Evolutionary conservation across 495 filamentous ascomycete genomes (phyloP).

Genomic region (Cercophora scortea): DNA sequence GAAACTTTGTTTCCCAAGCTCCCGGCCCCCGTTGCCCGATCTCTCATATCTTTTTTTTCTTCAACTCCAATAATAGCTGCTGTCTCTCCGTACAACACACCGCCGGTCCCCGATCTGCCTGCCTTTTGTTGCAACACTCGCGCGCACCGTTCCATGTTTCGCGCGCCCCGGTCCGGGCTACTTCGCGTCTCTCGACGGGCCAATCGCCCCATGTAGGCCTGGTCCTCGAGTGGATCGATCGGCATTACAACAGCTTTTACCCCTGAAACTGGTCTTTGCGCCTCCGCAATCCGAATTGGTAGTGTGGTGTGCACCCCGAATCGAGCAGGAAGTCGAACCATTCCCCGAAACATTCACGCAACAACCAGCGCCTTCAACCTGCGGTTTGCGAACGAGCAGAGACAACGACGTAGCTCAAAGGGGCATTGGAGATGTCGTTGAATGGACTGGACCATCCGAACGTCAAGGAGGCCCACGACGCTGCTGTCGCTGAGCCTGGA

Average conservation of each 20-base stretch:
- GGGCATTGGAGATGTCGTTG: conserved; percentile 67
- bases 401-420: conserved; percentile 3
- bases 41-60: background rate
- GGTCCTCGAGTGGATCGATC: background rate
- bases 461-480: conserved; percentile 78
- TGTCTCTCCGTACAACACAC: background rate
- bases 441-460: conserved; percentile 85
- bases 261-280: background rate
- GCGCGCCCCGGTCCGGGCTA: conserved; percentile 8
- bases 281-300: background rate
- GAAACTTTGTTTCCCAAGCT: background rate
- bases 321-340: background rate
- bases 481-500: conserved; percentile 72
- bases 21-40: background rate
- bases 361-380: conserved; percentile 8
- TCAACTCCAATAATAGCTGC: background rate
- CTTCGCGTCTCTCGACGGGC: conserved; percentile 6
- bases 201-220: conserved; percentile 11
- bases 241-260: background rate
- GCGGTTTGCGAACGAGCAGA: conserved; percentile 10
- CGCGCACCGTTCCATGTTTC: conserved; percentile 16
- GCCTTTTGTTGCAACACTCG: conserved; percentile 8
- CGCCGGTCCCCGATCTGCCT: conserved; percentile 1
- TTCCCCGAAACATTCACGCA: conserved; percentile 13
- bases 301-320: too few species aligned